A percentile compares a stretch with the other conserved stretches of the same genome.
phyloP scores from a whole-genome alignment of 2,329 filamentous ascomycete species.

The Talaromyces sp. region DNA sequence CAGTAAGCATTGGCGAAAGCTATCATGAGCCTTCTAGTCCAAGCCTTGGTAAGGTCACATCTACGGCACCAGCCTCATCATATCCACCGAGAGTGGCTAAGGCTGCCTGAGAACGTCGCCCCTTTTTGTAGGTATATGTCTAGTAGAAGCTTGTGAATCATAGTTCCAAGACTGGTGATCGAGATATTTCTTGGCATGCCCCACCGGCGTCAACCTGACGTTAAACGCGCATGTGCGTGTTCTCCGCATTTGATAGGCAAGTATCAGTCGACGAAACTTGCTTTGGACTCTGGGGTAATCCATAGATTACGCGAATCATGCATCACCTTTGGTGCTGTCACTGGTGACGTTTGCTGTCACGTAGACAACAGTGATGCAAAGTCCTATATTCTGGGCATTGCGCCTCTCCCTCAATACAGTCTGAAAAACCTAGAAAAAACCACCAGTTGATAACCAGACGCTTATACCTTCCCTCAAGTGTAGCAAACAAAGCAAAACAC shows the following conservation, averaged over 20 bases:
- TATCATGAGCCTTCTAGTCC: not conserved
- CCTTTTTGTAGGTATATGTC: not conserved
- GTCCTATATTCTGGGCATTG: not conserved
- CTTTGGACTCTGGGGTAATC: not conserved
- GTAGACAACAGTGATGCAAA: not conserved
- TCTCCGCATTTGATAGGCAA: not conserved
- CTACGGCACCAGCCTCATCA: not conserved
- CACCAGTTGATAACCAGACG: not conserved
- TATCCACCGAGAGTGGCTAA: not conserved
- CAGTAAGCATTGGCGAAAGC: no score
- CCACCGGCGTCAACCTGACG: not conserved
- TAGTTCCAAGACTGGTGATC: not conserved
- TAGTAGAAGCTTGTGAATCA: not conserved
- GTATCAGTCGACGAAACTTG: not conserved
- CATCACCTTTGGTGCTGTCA: not conserved
- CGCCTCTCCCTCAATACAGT: no score
- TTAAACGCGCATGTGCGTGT: not conserved
- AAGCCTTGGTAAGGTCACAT: not conserved
- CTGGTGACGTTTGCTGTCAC: not conserved
- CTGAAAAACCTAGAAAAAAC: not conserved
- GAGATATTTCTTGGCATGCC: not conserved
- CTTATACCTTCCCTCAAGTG: not conserved
- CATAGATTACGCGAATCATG: not conserved
- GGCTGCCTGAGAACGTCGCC: no score
- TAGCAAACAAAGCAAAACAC: not conserved